These are phyloP conservation scores for Emergomyces africanus DNA, from an alignment of 2,329 filamentous ascomycete genomes.

Conservation along the genomic window DNA sequence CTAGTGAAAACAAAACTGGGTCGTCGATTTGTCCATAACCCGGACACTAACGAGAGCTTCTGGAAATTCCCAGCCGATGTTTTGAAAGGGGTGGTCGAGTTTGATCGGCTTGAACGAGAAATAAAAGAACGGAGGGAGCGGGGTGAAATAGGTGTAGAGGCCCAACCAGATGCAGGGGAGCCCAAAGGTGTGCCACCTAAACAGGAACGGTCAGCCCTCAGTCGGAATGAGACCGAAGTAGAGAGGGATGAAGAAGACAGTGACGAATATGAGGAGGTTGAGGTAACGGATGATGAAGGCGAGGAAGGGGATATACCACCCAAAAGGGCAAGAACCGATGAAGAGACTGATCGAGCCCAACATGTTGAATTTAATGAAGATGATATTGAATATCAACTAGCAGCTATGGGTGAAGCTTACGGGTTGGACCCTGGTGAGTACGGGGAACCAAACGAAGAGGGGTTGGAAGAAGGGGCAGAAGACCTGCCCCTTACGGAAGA, in stretches of 20 bases:
- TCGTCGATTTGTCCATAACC: constrained; percentile 81
- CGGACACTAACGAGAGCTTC: constrained; percentile 72
- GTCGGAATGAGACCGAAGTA: constrained; percentile 9
- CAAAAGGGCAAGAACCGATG: constrained; percentile 41
- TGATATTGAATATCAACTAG: constrained; percentile 85
- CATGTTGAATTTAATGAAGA: constrained; percentile 79
- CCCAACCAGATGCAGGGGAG: constrained; percentile 5
- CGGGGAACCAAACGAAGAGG: constrained; percentile 45
- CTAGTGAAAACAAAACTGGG: constrained; percentile 88
- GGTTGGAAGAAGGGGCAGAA: constrained; percentile 50
- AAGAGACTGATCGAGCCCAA: constrained; percentile 26
- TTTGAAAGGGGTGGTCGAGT: constrained; percentile 57
- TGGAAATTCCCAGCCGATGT: constrained; percentile 91
- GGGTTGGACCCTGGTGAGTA: constrained; percentile 66
- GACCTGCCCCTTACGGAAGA: constrained; percentile 58
- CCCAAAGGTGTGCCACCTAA: background rate
- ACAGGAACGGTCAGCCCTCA: background rate
- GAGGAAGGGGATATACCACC: constrained; percentile 33
- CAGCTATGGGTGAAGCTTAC: constrained; percentile 78
- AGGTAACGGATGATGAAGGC: constrained; percentile 52
- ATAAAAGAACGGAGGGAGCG: constrained; percentile 45
- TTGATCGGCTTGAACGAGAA: constrained; percentile 59
- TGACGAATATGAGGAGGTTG: constrained; percentile 64
- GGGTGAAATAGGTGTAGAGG: constrained; percentile 14
- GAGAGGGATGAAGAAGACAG: constrained; percentile 36